A percentile compares a stretch with the other conserved stretches of the same genome.
phyloP scores from a whole-genome alignment of 2,329 filamentous ascomycete genomes.

The Fusarium austroafricanum region DNA sequence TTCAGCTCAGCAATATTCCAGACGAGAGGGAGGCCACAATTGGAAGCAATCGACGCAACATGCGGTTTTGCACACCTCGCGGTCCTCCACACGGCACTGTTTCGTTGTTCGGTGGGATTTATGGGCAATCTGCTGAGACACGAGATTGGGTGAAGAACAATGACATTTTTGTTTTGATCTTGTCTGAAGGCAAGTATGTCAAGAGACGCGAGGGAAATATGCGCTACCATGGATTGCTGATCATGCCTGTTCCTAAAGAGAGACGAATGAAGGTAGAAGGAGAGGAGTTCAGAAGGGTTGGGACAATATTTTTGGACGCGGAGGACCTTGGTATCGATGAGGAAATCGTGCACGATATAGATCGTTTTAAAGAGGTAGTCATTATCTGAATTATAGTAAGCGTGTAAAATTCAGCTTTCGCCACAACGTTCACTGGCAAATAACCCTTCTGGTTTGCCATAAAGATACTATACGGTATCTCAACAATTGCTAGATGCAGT shows the following conservation, averaged over 20 bases:
- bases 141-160: neutral
- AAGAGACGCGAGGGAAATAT: accelerated
- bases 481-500: too few species aligned
- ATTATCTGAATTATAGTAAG: neutral
- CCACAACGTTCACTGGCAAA: too few species aligned
- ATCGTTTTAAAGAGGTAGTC: neutral
- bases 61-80: slow-evolving; percentile 10
- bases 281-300: neutral
- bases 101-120: neutral
- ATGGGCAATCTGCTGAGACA: neutral
- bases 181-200: too few species aligned
- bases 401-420: too few species aligned
- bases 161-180: neutral
- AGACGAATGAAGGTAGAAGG: neutral
- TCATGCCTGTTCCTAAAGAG: neutral
- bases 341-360: neutral
- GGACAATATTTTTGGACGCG: neutral
- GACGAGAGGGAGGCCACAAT: neutral
- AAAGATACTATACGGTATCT: too few species aligned
- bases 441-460: too few species aligned
- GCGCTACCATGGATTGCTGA: neutral
- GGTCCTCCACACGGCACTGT: neutral
- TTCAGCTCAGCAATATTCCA: neutral
- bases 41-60: neutral
- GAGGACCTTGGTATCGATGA: neutral